Evolutionary conservation across 129 eudicot genomes (phyloP).

Genomic region (Rutidosis leptorrhynchoides): DNA sequence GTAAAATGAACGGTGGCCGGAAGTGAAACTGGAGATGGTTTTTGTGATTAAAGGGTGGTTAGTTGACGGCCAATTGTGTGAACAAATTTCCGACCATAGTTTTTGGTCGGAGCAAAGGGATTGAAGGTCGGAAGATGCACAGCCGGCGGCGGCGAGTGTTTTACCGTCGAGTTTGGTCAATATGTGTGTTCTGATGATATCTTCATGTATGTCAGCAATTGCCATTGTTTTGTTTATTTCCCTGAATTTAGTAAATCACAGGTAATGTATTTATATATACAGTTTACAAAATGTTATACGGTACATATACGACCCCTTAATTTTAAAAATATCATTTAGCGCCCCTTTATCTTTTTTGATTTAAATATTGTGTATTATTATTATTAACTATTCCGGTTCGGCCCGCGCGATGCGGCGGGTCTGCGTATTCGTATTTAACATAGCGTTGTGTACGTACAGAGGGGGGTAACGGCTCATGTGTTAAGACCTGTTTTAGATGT

Average conservation of each 20-base stretch:
- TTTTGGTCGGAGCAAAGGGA: constrained; percentile 37
- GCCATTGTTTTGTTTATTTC: constrained; percentile 18
- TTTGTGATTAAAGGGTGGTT: constrained; percentile 10
- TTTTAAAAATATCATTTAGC: too few species aligned
- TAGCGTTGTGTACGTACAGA: too few species aligned
- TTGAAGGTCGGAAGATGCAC: constrained; percentile 37
- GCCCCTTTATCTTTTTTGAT: too few species aligned
- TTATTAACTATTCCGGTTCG: too few species aligned
- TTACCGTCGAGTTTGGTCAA: constrained; percentile 39
- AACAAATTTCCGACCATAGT: constrained; percentile 51
- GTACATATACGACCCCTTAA: background rate
- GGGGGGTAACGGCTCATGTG: too few species aligned
- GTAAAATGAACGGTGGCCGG: constrained; percentile 45
- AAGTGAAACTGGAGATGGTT: constrained; percentile 27
- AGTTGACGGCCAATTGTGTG: constrained; percentile 46
- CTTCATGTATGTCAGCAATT: constrained; percentile 29
- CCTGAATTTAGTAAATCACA: too few species aligned
- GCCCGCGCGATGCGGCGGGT: too few species aligned
- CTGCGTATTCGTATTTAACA: too few species aligned
- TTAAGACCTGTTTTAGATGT: too few species aligned
- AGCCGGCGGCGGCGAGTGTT: constrained; percentile 50
- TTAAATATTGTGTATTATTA: too few species aligned
- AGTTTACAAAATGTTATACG: background rate
- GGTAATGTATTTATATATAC: background rate
- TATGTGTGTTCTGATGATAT: constrained; percentile 34